Conservation (phyloP, 495 filamentous ascomycete genomes). For the Neurospora discreta region DNA sequence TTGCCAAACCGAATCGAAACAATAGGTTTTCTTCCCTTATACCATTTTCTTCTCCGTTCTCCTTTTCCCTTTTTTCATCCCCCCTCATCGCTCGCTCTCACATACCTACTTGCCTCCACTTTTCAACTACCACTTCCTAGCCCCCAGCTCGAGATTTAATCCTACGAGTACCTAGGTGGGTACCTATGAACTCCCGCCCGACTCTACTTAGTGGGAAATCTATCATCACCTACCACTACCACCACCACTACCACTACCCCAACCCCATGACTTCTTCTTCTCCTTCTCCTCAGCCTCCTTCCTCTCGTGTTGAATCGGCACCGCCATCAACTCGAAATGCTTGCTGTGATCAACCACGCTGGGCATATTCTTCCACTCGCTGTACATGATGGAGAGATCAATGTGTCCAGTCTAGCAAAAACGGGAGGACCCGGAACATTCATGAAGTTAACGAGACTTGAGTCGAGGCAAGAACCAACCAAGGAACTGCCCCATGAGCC, state of each 20-base stretch:
- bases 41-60: too few species aligned
- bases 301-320: background rate
- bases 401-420: too few species aligned
- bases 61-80: background rate
- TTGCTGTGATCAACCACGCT: background rate
- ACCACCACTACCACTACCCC: background rate
- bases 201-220: too few species aligned
- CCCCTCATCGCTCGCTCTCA: background rate
- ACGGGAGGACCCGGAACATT: background rate
- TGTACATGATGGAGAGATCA: background rate
- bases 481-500: background rate
- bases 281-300: background rate
- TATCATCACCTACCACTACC: background rate
- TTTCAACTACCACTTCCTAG: background rate
- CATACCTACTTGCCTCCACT: too few species aligned
- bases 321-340: background rate
- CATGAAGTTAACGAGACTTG: background rate
- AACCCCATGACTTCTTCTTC: background rate
- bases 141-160: too few species aligned
- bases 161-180: too few species aligned
- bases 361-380: background rate
- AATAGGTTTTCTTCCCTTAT: too few species aligned
- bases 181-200: too few species aligned
- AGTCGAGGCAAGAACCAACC: background rate
- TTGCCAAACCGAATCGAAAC: too few species aligned